phyloP scores from a whole-genome alignment of 208 protist species.

The Crithidia sp. region DNA sequence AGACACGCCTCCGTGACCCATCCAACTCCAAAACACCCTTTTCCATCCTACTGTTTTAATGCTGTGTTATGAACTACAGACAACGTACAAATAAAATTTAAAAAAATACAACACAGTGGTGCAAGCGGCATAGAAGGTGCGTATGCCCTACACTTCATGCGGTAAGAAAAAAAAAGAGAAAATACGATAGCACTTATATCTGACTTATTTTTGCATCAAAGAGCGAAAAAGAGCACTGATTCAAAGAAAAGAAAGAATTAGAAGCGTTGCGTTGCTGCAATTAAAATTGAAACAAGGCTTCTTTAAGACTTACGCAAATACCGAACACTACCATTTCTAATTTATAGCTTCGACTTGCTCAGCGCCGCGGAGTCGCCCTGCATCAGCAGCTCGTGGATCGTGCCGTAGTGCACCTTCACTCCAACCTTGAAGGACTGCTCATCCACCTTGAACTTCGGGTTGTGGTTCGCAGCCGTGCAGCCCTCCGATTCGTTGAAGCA shows the following conservation, averaged over 20 bases:
- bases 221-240: not conserved
- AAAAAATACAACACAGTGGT: not conserved
- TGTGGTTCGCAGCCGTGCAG: constrained; percentile 46
- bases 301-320: too few relatives aligned
- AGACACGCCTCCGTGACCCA: too few relatives aligned
- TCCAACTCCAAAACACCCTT: too few relatives aligned
- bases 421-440: constrained; percentile 55
- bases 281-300: too few relatives aligned
- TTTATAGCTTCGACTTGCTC: too few relatives aligned
- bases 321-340: too few relatives aligned
- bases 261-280: not conserved
- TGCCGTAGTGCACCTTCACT: constrained; percentile 40
- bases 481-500: constrained; percentile 38
- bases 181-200: too few relatives aligned
- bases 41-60: too few relatives aligned
- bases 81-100: not conserved
- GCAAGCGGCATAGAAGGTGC: too few relatives aligned
- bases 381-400: constrained; percentile 25
- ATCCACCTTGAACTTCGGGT: constrained; percentile 54
- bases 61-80: not conserved
- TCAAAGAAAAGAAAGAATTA: not conserved
- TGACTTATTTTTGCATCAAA: too few relatives aligned
- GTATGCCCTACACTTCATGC: too few relatives aligned
- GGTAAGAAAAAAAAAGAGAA: too few relatives aligned
- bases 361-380: not conserved